Evolutionary conservation across 441 rosid species (phyloP), one percentile per base, ranked within the genome.

Genomic region (Euphorbia neoarborescens): DNA sequence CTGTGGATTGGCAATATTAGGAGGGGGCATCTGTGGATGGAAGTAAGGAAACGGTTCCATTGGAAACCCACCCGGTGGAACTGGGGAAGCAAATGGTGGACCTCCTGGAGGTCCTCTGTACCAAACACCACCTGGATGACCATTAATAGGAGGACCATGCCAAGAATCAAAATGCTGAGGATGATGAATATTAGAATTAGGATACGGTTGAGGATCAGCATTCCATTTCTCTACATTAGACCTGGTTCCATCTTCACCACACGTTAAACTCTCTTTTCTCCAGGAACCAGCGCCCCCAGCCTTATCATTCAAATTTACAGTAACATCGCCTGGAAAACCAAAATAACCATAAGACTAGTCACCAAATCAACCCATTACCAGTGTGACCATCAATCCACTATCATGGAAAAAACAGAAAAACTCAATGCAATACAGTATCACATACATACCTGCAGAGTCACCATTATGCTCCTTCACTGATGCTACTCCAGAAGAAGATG

Each of bases 81-180:
- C 81, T 44, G 96, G 91, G 17, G 88, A 73, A 24, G 89, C 93
- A 80, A 84, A 92, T 40, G 96, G 87, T 34, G 88, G 94, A 51
- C 84, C 89, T 32, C 82, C 82, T n/a, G 87, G 89, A 80, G 90
- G 96, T 56, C 89, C 96, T 82, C 91, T 80, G 78, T 86, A 90
- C 99, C 99, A 92, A 76, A 81, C 88, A 78, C 90, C 93, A 76
- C 89, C 89, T 38, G 89, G 90, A 81, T 86, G 92, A 83, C 84
- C 88, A 84, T 85, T 95, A 57, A 89, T 82, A 24, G 90, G 94
- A 68, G 90, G 91, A 37, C 90, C 91, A 80, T 70, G 94, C 96
- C 94, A 95, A 68, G 85, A 77, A 77, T 84, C 92, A 78, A 73
- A 85, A 66, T 88, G 93, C 73, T 86, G 95, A 40, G 90, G 89